A percentile compares a stretch with the other conserved stretches of the same genome.
Conservation (phyloP, 2,329 filamentous ascomycete species). For the Fusarium nanum region DNA sequence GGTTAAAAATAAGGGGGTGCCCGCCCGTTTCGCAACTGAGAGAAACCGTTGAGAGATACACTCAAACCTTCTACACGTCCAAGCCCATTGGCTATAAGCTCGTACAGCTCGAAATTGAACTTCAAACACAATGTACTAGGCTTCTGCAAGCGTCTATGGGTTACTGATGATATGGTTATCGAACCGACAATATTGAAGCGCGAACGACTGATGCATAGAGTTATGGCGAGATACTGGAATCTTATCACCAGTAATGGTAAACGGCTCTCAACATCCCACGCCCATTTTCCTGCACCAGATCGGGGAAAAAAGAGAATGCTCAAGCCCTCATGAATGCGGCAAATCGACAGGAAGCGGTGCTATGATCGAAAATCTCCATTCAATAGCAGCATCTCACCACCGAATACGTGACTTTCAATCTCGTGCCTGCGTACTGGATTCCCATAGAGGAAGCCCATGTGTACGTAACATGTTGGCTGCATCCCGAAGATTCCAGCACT, state of each 20-base stretch:
- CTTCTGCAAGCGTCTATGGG: not conserved
- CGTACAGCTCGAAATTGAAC: not conserved
- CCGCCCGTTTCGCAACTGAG: not conserved
- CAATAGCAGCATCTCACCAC: slow-evolving; percentile 1
- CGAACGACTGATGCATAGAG: not conserved
- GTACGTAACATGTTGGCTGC: not conserved
- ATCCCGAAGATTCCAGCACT: slow-evolving; percentile 1
- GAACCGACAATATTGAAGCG: not conserved
- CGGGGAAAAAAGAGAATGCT: not conserved
- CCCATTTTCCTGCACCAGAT: not conserved
- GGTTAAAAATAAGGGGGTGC: not conserved
- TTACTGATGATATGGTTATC: not conserved
- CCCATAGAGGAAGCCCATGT: not conserved
- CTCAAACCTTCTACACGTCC: too few relatives aligned
- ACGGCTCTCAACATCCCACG: not conserved
- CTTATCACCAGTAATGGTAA: slow-evolving; percentile 13
- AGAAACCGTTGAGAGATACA: not conserved
- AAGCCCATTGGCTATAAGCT: too few relatives aligned
- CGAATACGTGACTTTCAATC: not conserved
- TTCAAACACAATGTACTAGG: accelerated
- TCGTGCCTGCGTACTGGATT: not conserved
- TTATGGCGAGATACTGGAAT: not conserved
- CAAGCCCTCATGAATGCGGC: not conserved
- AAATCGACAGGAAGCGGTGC: slow-evolving; percentile 9
- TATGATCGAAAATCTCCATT: slow-evolving; percentile 1